A percentile compares a stretch with the other conserved stretches of the same genome.
Conservation (phyloP, 805 yeast species). For the Zygoascus bituminiphila region DNA sequence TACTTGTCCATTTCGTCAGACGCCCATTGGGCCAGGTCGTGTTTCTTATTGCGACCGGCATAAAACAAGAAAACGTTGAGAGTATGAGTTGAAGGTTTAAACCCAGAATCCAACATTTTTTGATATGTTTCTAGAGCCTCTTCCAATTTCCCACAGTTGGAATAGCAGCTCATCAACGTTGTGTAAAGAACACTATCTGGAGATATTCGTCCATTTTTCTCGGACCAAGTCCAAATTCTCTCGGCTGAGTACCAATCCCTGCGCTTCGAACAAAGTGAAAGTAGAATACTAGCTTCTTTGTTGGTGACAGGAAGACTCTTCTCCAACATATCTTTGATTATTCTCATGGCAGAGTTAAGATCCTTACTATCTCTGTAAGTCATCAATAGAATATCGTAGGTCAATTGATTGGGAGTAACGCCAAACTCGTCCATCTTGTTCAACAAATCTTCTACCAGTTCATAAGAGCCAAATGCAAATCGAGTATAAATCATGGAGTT, state of each 20-base stretch:
- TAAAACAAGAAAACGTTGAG: slow-evolving; percentile 17
- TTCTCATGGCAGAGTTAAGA: slow-evolving; percentile 27
- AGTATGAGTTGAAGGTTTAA: slow-evolving; percentile 18
- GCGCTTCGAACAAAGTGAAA: slow-evolving; percentile 24
- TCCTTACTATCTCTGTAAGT: slow-evolving; percentile 34
- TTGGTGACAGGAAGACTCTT: slow-evolving; percentile 18
- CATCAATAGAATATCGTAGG: slow-evolving; percentile 31
- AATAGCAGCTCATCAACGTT: slow-evolving; percentile 27
- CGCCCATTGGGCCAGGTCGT: not conserved
- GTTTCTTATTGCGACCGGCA: slow-evolving; percentile 1
- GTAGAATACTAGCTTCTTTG: slow-evolving; percentile 19
- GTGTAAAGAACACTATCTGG: slow-evolving; percentile 26
- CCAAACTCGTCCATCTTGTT: slow-evolving; percentile 27
- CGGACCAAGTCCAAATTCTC: slow-evolving; percentile 23
- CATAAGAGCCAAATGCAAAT: slow-evolving; percentile 1
- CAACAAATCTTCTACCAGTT: not conserved
- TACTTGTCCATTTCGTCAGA: slow-evolving; percentile 12
- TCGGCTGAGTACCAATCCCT: slow-evolving; percentile 23
- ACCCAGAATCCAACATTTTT: slow-evolving; percentile 15
- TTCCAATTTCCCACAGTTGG: slow-evolving; percentile 25
- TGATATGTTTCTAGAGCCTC: slow-evolving; percentile 28
- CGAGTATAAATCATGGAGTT: slow-evolving; percentile 40
- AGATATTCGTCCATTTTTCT: slow-evolving; percentile 11
- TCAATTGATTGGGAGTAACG: slow-evolving; percentile 23
- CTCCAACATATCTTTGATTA: slow-evolving; percentile 19